Base-by-base conservation (phyloP, 2,329 filamentous ascomycete species). In the Penicillium vulpinum region DNA sequence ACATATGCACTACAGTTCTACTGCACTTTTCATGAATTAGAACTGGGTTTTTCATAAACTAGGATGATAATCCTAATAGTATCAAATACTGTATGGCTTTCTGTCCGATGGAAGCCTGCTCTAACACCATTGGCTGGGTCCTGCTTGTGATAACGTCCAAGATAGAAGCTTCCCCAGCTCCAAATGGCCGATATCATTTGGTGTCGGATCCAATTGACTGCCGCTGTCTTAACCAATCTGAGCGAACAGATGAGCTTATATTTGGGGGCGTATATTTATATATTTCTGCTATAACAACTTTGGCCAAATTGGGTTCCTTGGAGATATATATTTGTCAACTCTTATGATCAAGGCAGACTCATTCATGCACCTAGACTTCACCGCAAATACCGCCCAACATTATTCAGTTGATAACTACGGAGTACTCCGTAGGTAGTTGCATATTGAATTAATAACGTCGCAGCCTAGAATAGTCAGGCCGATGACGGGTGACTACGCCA, bases 91-190 rank as follows among this genome's bases (percentile, higher is more conserved):
- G 28, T n/a, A 24, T 36, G 10, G 13, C 24, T 29, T 29, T 29
- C 6, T 4, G n/a, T 21, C 35, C 18, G 16, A 31, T n/a, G 24
- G 18, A 39, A 45, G 40, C 33, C 24, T 44, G 44, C 50, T 54
- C 29, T 18, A 26, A 43, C n/a, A 7, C 18, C 5, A 45, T 52
- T 50, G 43, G 50, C 35, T n/a, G 11, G 31, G 41, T 16, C 53
- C 44, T 51, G 51, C 55, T 51, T 41, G 49, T 56, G 53, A 55
- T 39, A 22, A 28, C 35, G n/a, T 15, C 21, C 2, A 7, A 7
- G 35, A 54, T 10, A 36, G 36, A 44, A 46, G 36, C 15, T 43
- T n/a, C 43, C 36, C 35, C 11, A 2, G 13, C 0, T 31, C 31
- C 22, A 33, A 16, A 24, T n/a, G 5, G 18, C 28, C 33, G 13